These are phyloP conservation scores for Colletotrichum sp. DNA, from an alignment of 2,329 filamentous ascomycete genomes.

Conservation along the genomic window DNA sequence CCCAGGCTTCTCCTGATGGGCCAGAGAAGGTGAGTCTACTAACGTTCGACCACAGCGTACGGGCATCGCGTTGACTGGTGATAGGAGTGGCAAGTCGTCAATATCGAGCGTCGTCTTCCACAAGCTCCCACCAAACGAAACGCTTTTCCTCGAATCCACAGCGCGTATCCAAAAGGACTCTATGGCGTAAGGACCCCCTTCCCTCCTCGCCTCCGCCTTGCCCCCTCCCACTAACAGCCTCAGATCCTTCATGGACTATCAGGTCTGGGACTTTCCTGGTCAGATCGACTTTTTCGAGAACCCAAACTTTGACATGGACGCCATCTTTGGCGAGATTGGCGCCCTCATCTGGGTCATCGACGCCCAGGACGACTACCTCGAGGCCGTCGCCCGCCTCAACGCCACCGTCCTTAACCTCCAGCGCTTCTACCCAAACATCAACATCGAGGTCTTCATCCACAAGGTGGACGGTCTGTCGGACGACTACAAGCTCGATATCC, in stretches of 20 bases:
- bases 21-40: conserved; percentile 75
- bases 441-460: conserved; percentile 98
- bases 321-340: conserved; percentile 92
- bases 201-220: neutral
- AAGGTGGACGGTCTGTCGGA: conserved; percentile 98
- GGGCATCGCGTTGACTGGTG: neutral
- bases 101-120: conserved; percentile 99
- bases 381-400: conserved; percentile 87
- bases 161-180: conserved; percentile 93
- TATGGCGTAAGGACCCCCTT: conserved; percentile 73
- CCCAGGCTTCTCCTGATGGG: conserved; percentile 94
- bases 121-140: conserved; percentile 95
- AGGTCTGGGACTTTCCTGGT: conserved; percentile 96
- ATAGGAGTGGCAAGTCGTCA: conserved; percentile 95
- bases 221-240: neutral
- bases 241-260: conserved; percentile 98
- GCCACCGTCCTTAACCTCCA: conserved; percentile 88
- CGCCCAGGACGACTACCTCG: conserved; percentile 96
- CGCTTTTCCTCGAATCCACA: conserved; percentile 93
- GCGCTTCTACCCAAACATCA: conserved; percentile 88
- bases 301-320: conserved; percentile 86
- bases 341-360: conserved; percentile 99
- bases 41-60: neutral
- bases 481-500: conserved; percentile 94
- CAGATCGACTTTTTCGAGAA: conserved; percentile 91